Conservation (phyloP, 106 monocot genomes). For the Cymbidium sinense region DNA sequence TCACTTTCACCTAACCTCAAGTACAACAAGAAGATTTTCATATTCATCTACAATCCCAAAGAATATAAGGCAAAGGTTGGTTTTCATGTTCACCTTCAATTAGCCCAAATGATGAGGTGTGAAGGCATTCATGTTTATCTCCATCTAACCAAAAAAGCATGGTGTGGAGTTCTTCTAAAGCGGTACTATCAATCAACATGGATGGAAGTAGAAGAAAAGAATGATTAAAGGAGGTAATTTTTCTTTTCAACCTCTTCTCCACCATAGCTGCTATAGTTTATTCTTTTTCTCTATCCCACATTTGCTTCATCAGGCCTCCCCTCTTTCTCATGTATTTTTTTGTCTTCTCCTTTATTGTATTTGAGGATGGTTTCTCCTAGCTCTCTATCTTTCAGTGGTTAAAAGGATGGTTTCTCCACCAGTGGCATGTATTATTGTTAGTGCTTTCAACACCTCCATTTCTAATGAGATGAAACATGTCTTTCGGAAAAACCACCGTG, state of each 20-base stretch:
- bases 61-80: neutral
- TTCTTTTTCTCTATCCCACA: neutral
- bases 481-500: neutral
- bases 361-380: neutral
- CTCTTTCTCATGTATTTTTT: neutral
- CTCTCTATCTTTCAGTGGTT: neutral
- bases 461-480: neutral
- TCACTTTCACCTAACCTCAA: neutral
- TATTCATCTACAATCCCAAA: neutral
- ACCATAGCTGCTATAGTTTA: neutral
- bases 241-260: neutral
- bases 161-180: neutral
- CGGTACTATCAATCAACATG: neutral
- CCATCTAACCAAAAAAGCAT: neutral
- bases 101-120: neutral
- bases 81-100: neutral
- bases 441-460: neutral
- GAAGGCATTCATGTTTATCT: neutral
- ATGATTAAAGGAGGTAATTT: neutral
- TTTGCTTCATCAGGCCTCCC: no score
- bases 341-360: neutral
- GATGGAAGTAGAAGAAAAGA: neutral
- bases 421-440: neutral
- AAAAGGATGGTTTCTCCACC: neutral
- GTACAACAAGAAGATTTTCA: neutral